Evolutionary conservation across 2,329 filamentous ascomycete species (phyloP), one percentile per base, ranked within the genome.

Genomic region (Ceratocystis colombiana): DNA sequence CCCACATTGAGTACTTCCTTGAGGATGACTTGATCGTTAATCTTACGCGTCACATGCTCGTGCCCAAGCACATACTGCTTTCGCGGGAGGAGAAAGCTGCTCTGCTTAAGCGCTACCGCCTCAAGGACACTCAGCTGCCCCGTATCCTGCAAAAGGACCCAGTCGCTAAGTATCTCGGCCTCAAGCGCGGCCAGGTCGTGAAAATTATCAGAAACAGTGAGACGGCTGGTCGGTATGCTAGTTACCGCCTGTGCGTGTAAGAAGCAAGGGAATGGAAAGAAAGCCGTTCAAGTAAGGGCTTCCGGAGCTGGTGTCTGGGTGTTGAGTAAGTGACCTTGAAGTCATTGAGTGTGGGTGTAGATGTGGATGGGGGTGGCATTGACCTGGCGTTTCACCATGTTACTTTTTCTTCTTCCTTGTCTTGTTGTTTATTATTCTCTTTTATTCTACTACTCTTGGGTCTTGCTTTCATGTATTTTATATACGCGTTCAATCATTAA

Each of bases 131-230:
- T 8, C 94, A 99, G 79, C 80, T 99, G 73, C 94, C 94, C 3
- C 84, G 94, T 66, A 96, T 99, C 72, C 84, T 96, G 76, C 84
- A 89, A 70, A 89, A 89, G 71, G 94, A 99, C 75, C 94, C 94
- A 2, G 91, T 99, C 64, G 90, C 94, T 30, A 87, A 88, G 72
- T 99, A 97, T 76, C 79, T 96, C 66, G 94, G 94, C 12, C 79
- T 99, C 74, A 88, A 89, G 79, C 84, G 92, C 74, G 91, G 92
- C 2, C 89, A 96, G 77, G 92, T 99, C 2, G 94, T 99, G 73
- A 99, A 99, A 84, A 99, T 99, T 72, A 96, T 99, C 72, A 83
- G 94, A 70, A 92, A 88, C 76, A 92, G 88, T 73, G 94, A 97
- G 81, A 99, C 94, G 66, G 94, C 94, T 15, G 94, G 94, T 69